Base-by-base conservation (phyloP, 176 grass and related monocot genomes). In the Rhynchospora tenuis region DNA sequence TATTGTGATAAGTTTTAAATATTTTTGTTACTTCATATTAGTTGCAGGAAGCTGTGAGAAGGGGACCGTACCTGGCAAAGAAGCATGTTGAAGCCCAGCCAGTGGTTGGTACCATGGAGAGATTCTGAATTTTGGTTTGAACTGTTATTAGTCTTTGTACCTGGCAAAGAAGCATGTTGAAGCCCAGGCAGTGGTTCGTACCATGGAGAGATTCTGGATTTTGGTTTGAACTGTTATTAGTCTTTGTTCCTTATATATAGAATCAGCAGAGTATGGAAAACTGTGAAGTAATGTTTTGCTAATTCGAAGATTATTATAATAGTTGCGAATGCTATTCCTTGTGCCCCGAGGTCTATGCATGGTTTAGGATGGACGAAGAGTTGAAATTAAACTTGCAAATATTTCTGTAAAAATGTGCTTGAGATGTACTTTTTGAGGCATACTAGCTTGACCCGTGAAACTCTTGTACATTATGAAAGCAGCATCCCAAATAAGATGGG, bases 1-100 rank as follows among this genome's bases (percentile, higher is more conserved):
- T 27, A 19, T 58, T 67, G 42, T 9, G 4, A 52, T 59, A 11
- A 68, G 24, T 67, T 79, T 86, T 22, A 14, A 13, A 60, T 19
- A 61, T 42, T 69, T 51, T 13, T 73, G 60, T 69, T 67, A 0
- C 22, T 60, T 59, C 59, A 83, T 58, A 44, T 81, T 79, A 98
- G 92, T 82, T 98, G 86, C 93, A 90, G 73, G 92, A 93, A 91
- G 92, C 92, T 2, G 90, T 98, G 16, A 89, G 50, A 84, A 91
- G 92, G 50, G 95, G 90, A 26, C 95, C 95, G 23, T 98, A 93
- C 64, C 86, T 91, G 42, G 59, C 87, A 1, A 94, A 82, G 87
- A 92, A 86, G 81, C 84, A 80, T 9, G 48, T 56, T 56, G 94
- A 97, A 75, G 71, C 88, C 3, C 88, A 76, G 70, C 90, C 94